Evolutionary conservation across 192 early-diverging fungal genomes (phyloP).

Genomic region (Coemansia sp.): DNA sequence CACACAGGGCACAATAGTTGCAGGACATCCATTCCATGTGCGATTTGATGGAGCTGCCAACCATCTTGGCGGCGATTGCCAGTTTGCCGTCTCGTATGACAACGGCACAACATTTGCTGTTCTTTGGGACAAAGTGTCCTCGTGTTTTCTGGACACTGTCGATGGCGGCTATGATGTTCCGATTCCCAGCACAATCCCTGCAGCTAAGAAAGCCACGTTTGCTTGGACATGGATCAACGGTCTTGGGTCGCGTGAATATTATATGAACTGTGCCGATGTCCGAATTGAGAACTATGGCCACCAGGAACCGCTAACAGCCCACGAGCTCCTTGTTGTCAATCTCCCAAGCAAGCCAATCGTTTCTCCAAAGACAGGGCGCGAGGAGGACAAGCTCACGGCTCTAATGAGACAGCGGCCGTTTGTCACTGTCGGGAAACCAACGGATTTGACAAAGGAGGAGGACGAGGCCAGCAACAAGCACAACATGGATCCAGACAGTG

Average conservation of each 20-base stretch:
- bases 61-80: constrained; percentile 70
- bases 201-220: constrained; percentile 57
- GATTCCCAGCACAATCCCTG: constrained; percentile 60
- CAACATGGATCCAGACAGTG: neutral
- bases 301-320: constrained; percentile 47
- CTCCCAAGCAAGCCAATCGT: constrained; percentile 37
- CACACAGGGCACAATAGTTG: constrained; percentile 41
- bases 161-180: constrained; percentile 54
- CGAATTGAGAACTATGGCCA: constrained; percentile 54
- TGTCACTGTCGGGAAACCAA: constrained; percentile 40
- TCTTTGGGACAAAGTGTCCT: constrained; percentile 55
- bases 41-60: constrained; percentile 55
- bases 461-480: neutral
- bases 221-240: constrained; percentile 70
- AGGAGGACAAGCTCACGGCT: constrained; percentile 32
- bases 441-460: constrained; percentile 21
- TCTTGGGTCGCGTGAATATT: constrained; percentile 63
- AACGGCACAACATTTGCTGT: constrained; percentile 63
- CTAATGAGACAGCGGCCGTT: constrained; percentile 45
- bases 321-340: constrained; percentile 52
- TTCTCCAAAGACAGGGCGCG: constrained; percentile 34
- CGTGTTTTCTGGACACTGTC: constrained; percentile 49
- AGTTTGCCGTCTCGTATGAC: constrained; percentile 66
- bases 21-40: constrained; percentile 56
- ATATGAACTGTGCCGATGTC: constrained; percentile 70